Evolutionary conservation across 148 eudicot species (phyloP).

Genomic region (Vaccinium vitisidaea): DNA sequence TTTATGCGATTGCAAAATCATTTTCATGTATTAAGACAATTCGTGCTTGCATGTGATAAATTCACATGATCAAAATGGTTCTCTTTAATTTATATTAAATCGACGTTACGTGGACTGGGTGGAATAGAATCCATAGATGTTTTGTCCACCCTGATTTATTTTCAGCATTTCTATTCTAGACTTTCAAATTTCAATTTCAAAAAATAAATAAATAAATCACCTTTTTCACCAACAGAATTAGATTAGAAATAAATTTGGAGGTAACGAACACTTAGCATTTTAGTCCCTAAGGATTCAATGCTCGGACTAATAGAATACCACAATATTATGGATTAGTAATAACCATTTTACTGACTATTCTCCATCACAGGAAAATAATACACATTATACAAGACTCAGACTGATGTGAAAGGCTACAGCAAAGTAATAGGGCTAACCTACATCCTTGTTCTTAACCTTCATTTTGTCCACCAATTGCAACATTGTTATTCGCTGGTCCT

Average conservation of each 20-base stretch:
- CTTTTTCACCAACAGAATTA: background rate
- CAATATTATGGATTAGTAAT: background rate
- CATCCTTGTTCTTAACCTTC: background rate
- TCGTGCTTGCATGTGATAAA: background rate
- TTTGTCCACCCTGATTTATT: background rate
- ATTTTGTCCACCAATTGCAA: conserved; percentile 5
- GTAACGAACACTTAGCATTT: background rate
- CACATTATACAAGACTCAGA: background rate
- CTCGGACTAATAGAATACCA: background rate
- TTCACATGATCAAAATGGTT: background rate
- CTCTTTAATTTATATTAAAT: background rate
- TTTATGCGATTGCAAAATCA: background rate
- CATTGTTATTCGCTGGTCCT: background rate
- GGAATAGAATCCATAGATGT: background rate
- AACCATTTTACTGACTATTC: background rate
- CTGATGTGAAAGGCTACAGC: background rate
- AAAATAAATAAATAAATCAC: background rate
- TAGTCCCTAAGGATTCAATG: background rate
- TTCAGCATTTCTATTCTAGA: background rate
- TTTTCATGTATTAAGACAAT: background rate
- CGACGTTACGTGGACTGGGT: background rate
- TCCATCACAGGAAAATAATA: background rate
- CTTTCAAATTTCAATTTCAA: background rate
- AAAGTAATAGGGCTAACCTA: conserved; percentile 1
- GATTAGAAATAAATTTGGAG: background rate